These are phyloP conservation scores for Corinectria fuckeliana DNA, from an alignment of 2,329 filamentous ascomycete genomes.

Conservation along the genomic window DNA sequence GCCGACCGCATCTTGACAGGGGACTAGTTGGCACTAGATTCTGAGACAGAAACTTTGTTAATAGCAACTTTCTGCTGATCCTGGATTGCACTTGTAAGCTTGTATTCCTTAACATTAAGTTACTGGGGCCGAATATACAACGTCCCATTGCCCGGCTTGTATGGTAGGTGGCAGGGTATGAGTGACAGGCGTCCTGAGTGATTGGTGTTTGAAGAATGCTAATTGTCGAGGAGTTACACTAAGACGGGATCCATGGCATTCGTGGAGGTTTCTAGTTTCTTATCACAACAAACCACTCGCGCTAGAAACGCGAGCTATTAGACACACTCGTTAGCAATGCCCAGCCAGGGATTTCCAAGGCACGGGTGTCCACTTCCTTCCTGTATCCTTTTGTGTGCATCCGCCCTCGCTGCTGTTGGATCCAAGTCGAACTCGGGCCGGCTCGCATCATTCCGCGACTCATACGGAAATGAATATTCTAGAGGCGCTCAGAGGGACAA, in stretches of 20 bases:
- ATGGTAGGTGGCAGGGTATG: slow-evolving; percentile 8
- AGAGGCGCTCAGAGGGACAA: not conserved
- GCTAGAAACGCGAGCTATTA: not conserved
- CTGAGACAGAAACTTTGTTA: slow-evolving; percentile 52
- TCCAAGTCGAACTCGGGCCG: not conserved
- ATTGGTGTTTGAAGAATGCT: not conserved
- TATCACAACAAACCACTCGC: not conserved
- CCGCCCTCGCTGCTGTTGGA: not conserved
- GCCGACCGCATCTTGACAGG: slow-evolving; percentile 46
- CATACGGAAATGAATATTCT: slow-evolving; percentile 16
- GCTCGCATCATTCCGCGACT: not conserved
- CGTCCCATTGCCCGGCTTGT: slow-evolving; percentile 25
- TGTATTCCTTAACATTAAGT: not conserved
- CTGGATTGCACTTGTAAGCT: slow-evolving; percentile 16
- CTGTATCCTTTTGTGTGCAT: not conserved
- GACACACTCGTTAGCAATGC: not conserved
- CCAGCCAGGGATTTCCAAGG: slow-evolving; percentile 3
- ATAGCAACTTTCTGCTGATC: slow-evolving; percentile 40
- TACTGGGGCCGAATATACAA: not conserved
- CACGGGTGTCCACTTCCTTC: slow-evolving; percentile 12
- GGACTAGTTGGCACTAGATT: slow-evolving; percentile 49
- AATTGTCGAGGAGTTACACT: not conserved
- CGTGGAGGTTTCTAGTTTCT: not conserved
- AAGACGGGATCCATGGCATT: too few species aligned
- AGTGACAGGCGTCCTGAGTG: slow-evolving; percentile 4